These are phyloP conservation scores for Didymella keratinophila DNA, from an alignment of 2,329 filamentous ascomycete genomes.

Conservation along the genomic window DNA sequence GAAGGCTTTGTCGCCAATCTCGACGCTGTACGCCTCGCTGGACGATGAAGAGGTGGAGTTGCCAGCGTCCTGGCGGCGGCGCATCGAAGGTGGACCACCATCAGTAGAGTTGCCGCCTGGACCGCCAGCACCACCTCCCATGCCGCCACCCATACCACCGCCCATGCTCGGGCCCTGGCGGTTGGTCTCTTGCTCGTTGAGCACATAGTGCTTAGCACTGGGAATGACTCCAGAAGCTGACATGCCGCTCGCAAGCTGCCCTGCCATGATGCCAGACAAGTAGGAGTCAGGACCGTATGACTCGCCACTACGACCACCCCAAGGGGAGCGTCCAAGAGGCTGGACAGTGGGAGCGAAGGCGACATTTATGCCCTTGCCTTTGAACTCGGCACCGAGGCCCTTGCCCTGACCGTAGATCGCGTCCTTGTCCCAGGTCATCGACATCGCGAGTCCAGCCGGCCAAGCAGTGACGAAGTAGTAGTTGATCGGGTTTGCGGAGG, in stretches of 20 bases:
- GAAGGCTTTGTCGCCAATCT: constrained; percentile 68
- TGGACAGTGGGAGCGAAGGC: constrained; percentile 34
- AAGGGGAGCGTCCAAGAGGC: constrained; percentile 37
- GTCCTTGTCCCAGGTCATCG: constrained; percentile 36
- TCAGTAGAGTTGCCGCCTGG: constrained; percentile 5
- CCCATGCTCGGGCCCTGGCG: constrained; percentile 9
- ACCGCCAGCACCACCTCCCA: constrained; percentile 3
- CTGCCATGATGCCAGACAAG: constrained; percentile 22
- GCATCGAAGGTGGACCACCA: constrained; percentile 8
- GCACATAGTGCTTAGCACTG: constrained; percentile 55
- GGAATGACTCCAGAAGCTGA: constrained; percentile 52
- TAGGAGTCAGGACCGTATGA: constrained; percentile 35
- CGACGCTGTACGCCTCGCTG: constrained; percentile 49
- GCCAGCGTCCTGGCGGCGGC: constrained; percentile 60
- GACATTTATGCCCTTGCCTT: constrained; percentile 36
- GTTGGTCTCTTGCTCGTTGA: constrained; percentile 20
- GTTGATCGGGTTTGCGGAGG: constrained; percentile 20
- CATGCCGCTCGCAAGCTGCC: constrained; percentile 22
- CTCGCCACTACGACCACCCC: constrained; percentile 33
- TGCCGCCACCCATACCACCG: constrained; percentile 10
- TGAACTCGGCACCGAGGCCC: constrained; percentile 29
- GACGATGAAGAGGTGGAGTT: constrained; percentile 38
- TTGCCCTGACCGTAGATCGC: constrained; percentile 23
- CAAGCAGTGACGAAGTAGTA: constrained; percentile 37
- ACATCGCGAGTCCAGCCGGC: constrained; percentile 34